Conservation (phyloP, 441 rosid genomes). For the Corymbia citriodora region DNA sequence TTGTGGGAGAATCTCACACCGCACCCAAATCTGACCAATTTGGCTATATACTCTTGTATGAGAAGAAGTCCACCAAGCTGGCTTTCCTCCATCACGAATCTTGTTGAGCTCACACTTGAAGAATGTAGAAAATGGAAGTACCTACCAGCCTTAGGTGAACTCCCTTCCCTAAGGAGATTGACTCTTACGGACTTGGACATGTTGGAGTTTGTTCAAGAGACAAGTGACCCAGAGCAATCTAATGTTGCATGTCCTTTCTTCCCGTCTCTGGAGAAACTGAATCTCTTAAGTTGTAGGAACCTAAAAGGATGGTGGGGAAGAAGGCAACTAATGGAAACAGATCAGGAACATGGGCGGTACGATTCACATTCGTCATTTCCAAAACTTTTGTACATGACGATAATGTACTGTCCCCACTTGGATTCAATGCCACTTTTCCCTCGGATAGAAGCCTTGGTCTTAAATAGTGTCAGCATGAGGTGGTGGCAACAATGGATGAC, state of each 20-base stretch:
- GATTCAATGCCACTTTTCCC: not conserved
- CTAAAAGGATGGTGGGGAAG: not conserved
- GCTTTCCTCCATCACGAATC: not conserved
- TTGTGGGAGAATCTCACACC: not conserved
- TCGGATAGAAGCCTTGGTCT: fast-evolving
- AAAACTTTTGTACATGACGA: not conserved
- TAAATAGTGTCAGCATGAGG: not conserved
- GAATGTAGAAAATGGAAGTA: not conserved
- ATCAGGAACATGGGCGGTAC: not conserved
- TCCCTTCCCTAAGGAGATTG: not conserved
- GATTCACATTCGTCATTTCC: not conserved
- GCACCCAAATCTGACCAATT: not conserved
- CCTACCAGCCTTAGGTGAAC: not conserved
- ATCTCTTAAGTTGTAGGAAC: fast-evolving
- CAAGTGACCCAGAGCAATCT: not conserved
- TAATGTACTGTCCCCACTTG: not conserved
- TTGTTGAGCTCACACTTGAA: not conserved
- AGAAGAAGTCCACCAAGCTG: not conserved
- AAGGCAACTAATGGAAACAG: not conserved
- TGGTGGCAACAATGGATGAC: not conserved
- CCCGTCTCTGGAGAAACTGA: not conserved
- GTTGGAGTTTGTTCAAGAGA: not conserved
- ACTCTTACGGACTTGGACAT: not conserved
- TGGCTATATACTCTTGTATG: not conserved
- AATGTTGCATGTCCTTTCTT: not conserved